Percentiles rank a stretch among this genome's conserved stretches.
Evolutionary conservation across 2,329 filamentous ascomycete species (phyloP).

Genomic region (Pyricularia pennisetigena): DNA sequence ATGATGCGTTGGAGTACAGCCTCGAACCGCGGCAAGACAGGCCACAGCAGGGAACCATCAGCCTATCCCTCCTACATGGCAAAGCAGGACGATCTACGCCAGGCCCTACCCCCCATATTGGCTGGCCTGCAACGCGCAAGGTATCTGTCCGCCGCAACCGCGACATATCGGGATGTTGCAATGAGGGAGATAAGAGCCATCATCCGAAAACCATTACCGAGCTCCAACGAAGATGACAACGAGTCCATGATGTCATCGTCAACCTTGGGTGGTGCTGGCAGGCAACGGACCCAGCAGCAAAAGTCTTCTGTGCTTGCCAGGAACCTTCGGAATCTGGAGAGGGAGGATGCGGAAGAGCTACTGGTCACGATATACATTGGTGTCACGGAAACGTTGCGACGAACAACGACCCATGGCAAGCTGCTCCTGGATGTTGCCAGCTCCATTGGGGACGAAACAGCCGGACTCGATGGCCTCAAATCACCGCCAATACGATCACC

Average conservation of each 20-base stretch:
- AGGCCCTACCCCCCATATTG: slow-evolving; percentile 60
- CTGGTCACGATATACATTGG: slow-evolving; percentile 76
- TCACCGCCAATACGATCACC: slow-evolving; percentile 42
- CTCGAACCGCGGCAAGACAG: slow-evolving; percentile 61
- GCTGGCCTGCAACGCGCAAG: slow-evolving; percentile 73
- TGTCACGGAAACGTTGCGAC: slow-evolving; percentile 75
- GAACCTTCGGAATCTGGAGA: slow-evolving; percentile 75
- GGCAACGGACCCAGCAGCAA: slow-evolving; percentile 68
- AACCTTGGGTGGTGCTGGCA: slow-evolving; percentile 55
- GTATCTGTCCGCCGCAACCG: slow-evolving; percentile 71
- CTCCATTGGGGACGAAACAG: slow-evolving; percentile 41
- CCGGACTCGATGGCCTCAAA: slow-evolving; percentile 26
- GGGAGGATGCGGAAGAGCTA: slow-evolving; percentile 76
- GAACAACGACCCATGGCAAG: slow-evolving; percentile 85
- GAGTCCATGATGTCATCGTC: slow-evolving; percentile 82
- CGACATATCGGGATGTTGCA: slow-evolving; percentile 73
- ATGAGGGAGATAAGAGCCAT: slow-evolving; percentile 78
- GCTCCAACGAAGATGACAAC: slow-evolving; percentile 87
- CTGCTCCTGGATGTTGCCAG: slow-evolving; percentile 91
- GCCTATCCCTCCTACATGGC: slow-evolving; percentile 70
- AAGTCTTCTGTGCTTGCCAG: slow-evolving; percentile 82
- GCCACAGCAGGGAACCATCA: slow-evolving; percentile 55
- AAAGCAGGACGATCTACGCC: slow-evolving; percentile 60
- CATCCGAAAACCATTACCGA: slow-evolving; percentile 77
- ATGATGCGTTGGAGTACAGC: slow-evolving; percentile 77